phyloP scores from a whole-genome alignment of 768 basidiomycete species.

The Mycena rebaudengoi region DNA sequence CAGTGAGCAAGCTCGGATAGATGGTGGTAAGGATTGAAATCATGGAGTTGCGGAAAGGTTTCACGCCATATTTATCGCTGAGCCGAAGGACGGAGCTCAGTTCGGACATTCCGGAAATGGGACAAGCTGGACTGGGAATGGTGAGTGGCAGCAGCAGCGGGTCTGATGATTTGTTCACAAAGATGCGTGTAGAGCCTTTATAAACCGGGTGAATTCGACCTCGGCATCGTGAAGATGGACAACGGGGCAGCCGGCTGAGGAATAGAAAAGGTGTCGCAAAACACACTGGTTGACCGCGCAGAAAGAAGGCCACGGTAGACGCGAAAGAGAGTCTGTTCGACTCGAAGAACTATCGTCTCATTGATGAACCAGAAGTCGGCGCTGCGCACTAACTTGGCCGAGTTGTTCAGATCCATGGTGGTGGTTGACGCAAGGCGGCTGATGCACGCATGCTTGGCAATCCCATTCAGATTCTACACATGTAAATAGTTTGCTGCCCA shows the following conservation, averaged over 20 bases:
- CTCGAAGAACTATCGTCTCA: background rate
- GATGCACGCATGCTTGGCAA: no score
- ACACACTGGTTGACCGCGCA: background rate
- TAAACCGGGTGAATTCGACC: background rate
- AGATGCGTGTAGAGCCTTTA: background rate
- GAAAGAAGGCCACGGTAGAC: background rate
- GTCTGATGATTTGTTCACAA: background rate
- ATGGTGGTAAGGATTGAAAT: background rate
- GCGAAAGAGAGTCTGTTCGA: background rate
- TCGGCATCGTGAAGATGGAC: background rate
- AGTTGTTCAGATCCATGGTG: no score
- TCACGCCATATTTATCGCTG: conserved; percentile 1
- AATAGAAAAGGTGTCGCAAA: background rate
- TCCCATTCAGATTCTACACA: no score
- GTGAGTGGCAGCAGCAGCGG: background rate
- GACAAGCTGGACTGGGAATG: background rate
- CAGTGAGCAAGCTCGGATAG: no score
- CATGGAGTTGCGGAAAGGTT: background rate
- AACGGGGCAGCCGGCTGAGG: background rate
- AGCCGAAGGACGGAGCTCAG: background rate
- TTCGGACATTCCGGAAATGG: background rate
- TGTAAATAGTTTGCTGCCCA: no score
- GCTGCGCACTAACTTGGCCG: background rate
- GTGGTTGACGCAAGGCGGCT: no score
- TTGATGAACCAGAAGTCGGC: background rate